Evolutionary conservation across 305 asterid species (phyloP).

Genomic region (Salvia sclarea): DNA sequence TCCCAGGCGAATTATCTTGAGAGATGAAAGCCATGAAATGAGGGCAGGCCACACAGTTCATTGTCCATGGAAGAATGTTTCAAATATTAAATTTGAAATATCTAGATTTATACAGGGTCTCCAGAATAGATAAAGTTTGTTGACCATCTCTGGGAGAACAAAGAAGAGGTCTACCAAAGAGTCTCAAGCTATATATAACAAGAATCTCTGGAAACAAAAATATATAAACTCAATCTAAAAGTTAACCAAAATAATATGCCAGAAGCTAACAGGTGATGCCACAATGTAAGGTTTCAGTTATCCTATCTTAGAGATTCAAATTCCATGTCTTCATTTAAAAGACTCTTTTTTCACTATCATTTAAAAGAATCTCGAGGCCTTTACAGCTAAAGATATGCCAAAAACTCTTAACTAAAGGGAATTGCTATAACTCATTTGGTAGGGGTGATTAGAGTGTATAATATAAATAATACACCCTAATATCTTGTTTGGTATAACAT

Average conservation of each 20-base stretch:
- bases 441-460: too few species aligned
- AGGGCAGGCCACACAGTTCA: background rate
- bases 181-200: background rate
- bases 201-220: background rate
- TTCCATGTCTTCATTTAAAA: constrained; percentile 2
- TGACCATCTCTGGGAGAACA: constrained; percentile 1
- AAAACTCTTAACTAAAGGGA: too few species aligned
- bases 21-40: too few species aligned
- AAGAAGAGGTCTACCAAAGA: constrained; percentile 6
- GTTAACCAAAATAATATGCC: constrained; percentile 8
- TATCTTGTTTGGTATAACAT: too few species aligned
- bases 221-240: constrained; percentile 10
- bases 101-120: background rate
- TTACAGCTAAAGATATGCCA: too few species aligned
- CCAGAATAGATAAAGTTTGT: background rate
- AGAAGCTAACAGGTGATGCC: constrained; percentile 10
- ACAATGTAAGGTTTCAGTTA: background rate
- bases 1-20: background rate
- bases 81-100: background rate
- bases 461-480: too few species aligned
- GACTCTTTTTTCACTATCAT: constrained; percentile 1
- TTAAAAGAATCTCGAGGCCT: background rate
- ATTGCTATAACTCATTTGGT: too few species aligned
- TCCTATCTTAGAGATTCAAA: constrained; percentile 8
- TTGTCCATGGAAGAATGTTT: background rate